Conservation (phyloP, 2,329 filamentous ascomycete genomes). For the Penicillium sp. region DNA sequence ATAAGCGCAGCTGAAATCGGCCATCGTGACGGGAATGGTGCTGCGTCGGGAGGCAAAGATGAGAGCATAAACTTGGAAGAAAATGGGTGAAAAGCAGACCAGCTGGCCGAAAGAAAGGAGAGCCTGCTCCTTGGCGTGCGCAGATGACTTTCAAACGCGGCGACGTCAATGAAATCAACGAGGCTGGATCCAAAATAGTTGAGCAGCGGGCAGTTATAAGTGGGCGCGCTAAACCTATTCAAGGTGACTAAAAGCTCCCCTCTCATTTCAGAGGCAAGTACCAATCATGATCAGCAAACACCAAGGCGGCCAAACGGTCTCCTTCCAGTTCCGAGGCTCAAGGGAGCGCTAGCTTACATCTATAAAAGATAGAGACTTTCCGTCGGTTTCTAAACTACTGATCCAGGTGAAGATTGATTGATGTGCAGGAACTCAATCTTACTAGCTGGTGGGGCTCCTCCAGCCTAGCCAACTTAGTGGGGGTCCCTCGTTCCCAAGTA, state of each 20-base stretch:
- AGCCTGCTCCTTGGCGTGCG: slow-evolving; percentile 11
- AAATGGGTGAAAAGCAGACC: slow-evolving; percentile 3
- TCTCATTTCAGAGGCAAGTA: slow-evolving; percentile 11
- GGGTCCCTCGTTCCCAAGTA: no score
- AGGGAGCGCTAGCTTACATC: background rate
- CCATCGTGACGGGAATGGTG: slow-evolving; percentile 28
- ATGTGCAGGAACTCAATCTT: slow-evolving; percentile 5
- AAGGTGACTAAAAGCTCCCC: slow-evolving; percentile 12
- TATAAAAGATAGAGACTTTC: background rate
- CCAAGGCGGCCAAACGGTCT: slow-evolving; percentile 11
- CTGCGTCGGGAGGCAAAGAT: slow-evolving; percentile 1
- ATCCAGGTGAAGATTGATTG: slow-evolving; percentile 2
- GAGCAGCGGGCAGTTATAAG: slow-evolving; percentile 8
- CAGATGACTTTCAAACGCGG: slow-evolving; percentile 7
- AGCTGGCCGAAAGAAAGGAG: background rate
- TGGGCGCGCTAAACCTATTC: background rate
- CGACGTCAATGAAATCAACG: slow-evolving; percentile 16
- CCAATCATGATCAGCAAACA: slow-evolving; percentile 20
- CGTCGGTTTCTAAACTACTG: background rate
- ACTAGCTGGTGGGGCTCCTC: background rate
- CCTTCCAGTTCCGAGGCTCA: background rate
- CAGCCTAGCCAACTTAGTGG: no score
- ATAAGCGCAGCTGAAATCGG: slow-evolving; percentile 30
- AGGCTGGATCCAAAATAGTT: slow-evolving; percentile 22
- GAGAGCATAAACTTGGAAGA: slow-evolving; percentile 4